A percentile compares a stretch with the other conserved stretches of the same genome.
Evolutionary conservation across 148 eudicot genomes (phyloP).

Genomic region (Simmondsia chinensis): DNA sequence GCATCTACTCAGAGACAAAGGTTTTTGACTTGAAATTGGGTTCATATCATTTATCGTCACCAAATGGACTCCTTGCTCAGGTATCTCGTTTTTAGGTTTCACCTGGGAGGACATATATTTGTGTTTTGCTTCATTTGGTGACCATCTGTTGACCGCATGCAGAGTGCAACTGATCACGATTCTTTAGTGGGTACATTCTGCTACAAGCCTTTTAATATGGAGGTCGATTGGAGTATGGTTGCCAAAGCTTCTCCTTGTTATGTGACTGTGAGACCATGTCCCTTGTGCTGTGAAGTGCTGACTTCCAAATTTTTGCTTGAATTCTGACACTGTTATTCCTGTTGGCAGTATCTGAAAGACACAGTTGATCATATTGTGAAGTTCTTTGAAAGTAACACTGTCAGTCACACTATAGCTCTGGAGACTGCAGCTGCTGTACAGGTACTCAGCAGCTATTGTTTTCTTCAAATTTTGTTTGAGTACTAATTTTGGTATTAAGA

Average conservation of each 20-base stretch:
- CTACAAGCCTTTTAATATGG: slow-evolving; percentile 82
- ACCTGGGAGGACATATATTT: too few species aligned
- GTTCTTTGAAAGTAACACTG: slow-evolving; percentile 70
- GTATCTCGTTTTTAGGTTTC: slow-evolving; percentile 21
- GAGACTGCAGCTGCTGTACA: slow-evolving; percentile 99
- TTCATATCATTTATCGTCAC: slow-evolving; percentile 79
- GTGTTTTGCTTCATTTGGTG: too few species aligned
- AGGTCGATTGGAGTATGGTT: slow-evolving; percentile 91
- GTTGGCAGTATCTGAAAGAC: slow-evolving; percentile 78
- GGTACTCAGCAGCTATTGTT: slow-evolving; percentile 35
- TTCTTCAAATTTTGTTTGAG: slow-evolving; percentile 1
- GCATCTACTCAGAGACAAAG: slow-evolving; percentile 74
- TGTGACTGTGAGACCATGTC: slow-evolving; percentile 55
- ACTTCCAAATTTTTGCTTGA: background rate
- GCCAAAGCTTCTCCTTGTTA: slow-evolving; percentile 98
- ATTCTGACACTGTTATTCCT: slow-evolving; percentile 13
- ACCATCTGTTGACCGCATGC: slow-evolving; percentile 16
- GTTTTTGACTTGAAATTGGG: slow-evolving; percentile 83
- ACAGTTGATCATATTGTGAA: slow-evolving; percentile 68
- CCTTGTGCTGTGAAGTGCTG: slow-evolving; percentile 3
- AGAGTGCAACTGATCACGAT: slow-evolving; percentile 83
- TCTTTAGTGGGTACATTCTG: slow-evolving; percentile 70
- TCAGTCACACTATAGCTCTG: slow-evolving; percentile 76
- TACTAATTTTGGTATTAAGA: too few species aligned
- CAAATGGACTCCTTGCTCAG: slow-evolving; percentile 89